phyloP scores from a whole-genome alignment of 1,284 basidiomycete genomes.

The Papiliotrema flavescens region DNA sequence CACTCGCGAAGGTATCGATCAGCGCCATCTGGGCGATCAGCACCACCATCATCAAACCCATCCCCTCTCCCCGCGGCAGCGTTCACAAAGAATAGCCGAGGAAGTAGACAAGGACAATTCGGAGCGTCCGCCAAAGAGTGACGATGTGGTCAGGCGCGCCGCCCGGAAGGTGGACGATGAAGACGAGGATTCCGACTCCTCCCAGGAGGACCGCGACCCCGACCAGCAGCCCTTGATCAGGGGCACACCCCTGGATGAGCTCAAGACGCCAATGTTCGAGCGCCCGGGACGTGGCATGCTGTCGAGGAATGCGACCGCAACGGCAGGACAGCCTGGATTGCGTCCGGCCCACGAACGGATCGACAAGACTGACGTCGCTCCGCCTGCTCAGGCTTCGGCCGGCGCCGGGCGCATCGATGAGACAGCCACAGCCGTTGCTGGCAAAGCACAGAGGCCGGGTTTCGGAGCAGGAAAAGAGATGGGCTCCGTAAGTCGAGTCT shows the following conservation, averaged over 20 bases:
- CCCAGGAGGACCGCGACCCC: slow-evolving; percentile 12
- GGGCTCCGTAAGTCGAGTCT: slow-evolving; percentile 11
- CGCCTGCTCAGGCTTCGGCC: too few species aligned
- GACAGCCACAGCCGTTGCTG: neutral
- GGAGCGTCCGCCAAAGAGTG: too few species aligned
- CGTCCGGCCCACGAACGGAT: neutral
- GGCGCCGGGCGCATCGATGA: too few species aligned
- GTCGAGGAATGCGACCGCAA: too few species aligned
- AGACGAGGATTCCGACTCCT: neutral
- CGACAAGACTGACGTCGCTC: too few species aligned
- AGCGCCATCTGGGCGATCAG: too few species aligned
- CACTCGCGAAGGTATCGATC: slow-evolving; percentile 4
- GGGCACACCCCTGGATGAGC: slow-evolving; percentile 31
- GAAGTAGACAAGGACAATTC: too few species aligned
- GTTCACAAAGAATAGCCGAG: too few species aligned
- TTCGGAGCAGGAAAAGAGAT: slow-evolving; percentile 24
- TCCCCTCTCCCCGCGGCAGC: too few species aligned
- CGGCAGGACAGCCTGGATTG: neutral
- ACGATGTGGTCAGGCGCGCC: neutral
- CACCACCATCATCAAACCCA: too few species aligned
- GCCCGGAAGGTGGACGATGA: neutral
- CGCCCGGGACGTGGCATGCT: neutral
- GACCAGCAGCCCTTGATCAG: slow-evolving; percentile 22
- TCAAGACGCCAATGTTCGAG: slow-evolving; percentile 23
- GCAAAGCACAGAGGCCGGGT: slow-evolving; percentile 12